Conservation (phyloP, 1,284 basidiomycete species). For the Rhodotorula sp. region DNA sequence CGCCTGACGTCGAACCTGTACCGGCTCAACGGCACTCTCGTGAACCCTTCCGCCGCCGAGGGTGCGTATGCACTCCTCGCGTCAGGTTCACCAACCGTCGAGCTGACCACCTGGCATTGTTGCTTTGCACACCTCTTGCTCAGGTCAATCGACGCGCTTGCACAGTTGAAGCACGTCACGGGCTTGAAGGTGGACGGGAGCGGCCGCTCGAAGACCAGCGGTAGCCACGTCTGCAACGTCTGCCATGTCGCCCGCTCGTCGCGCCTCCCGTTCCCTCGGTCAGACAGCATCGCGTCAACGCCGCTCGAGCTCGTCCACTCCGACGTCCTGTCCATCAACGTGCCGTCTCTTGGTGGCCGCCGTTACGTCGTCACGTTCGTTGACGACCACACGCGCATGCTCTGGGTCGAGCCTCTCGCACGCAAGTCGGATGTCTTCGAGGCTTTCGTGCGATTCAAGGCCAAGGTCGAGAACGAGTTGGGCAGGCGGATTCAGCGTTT, state of each 20-base stretch:
- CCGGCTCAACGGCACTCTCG: not conserved
- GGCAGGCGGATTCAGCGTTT: constrained; percentile 47
- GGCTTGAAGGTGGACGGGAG: not conserved
- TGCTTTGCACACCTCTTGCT: constrained; percentile 1
- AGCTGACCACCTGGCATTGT: constrained; percentile 4
- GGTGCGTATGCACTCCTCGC: constrained; percentile 7
- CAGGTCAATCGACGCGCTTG: not conserved
- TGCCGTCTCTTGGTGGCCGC: constrained; percentile 43
- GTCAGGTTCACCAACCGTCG: too few species aligned
- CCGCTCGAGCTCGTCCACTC: constrained; percentile 47
- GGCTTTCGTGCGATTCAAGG: constrained; percentile 47
- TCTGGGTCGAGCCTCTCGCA: constrained; percentile 44
- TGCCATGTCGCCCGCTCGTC: not conserved
- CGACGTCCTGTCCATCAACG: constrained; percentile 49
- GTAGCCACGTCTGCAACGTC: not conserved
- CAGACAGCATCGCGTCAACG: not conserved
- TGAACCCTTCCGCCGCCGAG: too few species aligned
- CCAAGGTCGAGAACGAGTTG: constrained; percentile 42
- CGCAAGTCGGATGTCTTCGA: constrained; percentile 49
- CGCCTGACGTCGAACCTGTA: constrained; percentile 3
- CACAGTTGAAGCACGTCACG: not conserved
- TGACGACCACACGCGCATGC: constrained; percentile 46
- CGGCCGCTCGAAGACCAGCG: too few species aligned
- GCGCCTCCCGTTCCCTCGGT: constrained; percentile 18
- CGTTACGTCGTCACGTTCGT: constrained; percentile 51